Percentiles rank a stretch among this genome's conserved stretches.
Evolutionary conservation across 2,329 filamentous ascomycete species (phyloP).

Genomic region (Aaosphaeria arxii): DNA sequence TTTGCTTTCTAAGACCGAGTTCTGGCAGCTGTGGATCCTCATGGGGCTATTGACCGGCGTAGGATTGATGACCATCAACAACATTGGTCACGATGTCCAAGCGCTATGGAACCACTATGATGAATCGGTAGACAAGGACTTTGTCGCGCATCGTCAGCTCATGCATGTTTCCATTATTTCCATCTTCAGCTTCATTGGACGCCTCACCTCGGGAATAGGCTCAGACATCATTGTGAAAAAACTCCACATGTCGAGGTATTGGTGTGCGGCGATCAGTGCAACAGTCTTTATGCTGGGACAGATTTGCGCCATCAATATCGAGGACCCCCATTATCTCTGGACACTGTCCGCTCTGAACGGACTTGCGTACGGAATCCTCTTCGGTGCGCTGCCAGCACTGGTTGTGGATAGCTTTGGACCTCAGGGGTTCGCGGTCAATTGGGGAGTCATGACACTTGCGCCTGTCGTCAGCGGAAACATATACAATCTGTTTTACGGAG

Average conservation of each 20-base stretch:
- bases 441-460: constrained; percentile 90
- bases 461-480: constrained; percentile 85
- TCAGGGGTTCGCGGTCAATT: constrained; percentile 85
- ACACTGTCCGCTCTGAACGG: constrained; percentile 81
- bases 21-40: constrained; percentile 86
- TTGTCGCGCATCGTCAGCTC: constrained; percentile 77
- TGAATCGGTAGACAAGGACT: constrained; percentile 65
- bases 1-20: constrained; percentile 70
- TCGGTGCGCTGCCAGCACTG: constrained; percentile 89
- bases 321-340: constrained; percentile 73
- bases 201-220: constrained; percentile 71
- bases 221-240: constrained; percentile 86
- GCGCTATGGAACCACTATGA: constrained; percentile 89
- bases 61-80: constrained; percentile 98
- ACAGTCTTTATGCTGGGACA: constrained; percentile 78
- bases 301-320: constrained; percentile 69
- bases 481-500: constrained; percentile 89
- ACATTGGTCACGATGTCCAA: constrained; percentile 87
- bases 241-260: constrained; percentile 76
- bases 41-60: constrained; percentile 91
- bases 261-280: constrained; percentile 81
- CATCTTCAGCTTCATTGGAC: constrained; percentile 77
- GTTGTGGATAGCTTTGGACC: constrained; percentile 87
- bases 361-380: constrained; percentile 87
- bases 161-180: constrained; percentile 96